Conservation (phyloP, 768 basidiomycete genomes). For the Pisolithus tinctorius region DNA sequence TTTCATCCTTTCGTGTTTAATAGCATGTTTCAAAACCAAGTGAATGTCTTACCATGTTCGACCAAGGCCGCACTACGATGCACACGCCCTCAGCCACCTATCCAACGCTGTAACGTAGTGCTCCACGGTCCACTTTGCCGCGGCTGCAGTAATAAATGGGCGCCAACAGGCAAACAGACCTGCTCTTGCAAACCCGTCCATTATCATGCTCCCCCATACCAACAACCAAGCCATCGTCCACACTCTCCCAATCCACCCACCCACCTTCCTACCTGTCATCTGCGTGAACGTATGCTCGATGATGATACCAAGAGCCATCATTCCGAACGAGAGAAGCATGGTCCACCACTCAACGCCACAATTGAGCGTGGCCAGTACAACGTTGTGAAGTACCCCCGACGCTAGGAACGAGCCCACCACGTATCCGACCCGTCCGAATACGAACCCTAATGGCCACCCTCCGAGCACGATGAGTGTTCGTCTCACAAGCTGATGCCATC, state of each 20-base stretch:
- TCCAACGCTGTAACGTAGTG: conserved; percentile 8
- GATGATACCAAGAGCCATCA: conserved; percentile 46
- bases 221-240: conserved; percentile 30
- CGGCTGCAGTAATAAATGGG: conserved; percentile 3
- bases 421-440: conserved; percentile 42
- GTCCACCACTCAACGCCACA: conserved; percentile 35
- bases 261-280: conserved; percentile 20
- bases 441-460: conserved; percentile 18
- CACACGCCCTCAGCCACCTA: conserved; percentile 5
- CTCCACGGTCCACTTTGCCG: conserved; percentile 8
- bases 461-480: conserved; percentile 27
- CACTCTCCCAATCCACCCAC: conserved; percentile 25
- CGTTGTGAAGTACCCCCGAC: conserved; percentile 51
- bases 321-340: conserved; percentile 45
- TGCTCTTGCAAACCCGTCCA: conserved; percentile 15
- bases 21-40: no score
- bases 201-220: conserved; percentile 16
- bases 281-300: conserved; percentile 31
- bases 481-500: conserved; percentile 35
- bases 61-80: not conserved
- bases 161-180: conserved; percentile 7
- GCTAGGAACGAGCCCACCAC: conserved; percentile 51
- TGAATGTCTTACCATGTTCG: no score
- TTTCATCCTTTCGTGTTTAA: no score
- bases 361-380: conserved; percentile 45